phyloP scores from a whole-genome alignment of 2,329 filamentous ascomycete genomes.

The Cryphonectria carpinicola region DNA sequence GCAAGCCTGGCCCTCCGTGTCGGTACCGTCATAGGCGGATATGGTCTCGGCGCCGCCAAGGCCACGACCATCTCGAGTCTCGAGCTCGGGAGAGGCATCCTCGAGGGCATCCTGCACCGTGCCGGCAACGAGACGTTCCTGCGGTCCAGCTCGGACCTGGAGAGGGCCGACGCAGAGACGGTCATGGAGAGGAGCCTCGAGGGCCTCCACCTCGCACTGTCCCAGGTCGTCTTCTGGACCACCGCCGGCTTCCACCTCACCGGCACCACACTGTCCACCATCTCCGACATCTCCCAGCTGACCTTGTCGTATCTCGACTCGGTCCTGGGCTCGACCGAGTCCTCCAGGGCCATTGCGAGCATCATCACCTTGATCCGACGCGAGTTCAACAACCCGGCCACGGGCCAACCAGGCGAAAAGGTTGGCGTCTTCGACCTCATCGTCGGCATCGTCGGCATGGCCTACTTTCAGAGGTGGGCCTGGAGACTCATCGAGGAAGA shows the following conservation, averaged over 20 bases:
- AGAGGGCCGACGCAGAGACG: conserved; percentile 57
- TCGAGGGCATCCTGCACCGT: conserved; percentile 57
- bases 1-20: conserved; percentile 61
- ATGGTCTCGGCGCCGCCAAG: conserved; percentile 56
- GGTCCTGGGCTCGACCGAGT: conserved; percentile 71
- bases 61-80: conserved; percentile 61
- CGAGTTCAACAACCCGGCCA: conserved; percentile 67
- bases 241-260: conserved; percentile 64
- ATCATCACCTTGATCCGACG: conserved; percentile 67
- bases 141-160: conserved; percentile 51
- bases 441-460: conserved; percentile 62
- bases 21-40: conserved; percentile 55
- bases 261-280: conserved; percentile 56
- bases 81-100: conserved; percentile 57
- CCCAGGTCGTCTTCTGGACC: conserved; percentile 63
- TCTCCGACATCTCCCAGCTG: conserved; percentile 61
- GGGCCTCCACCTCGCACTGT: conserved; percentile 60
- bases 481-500: conserved; percentile 56
- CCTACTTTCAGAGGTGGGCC: conserved; percentile 64
- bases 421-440: conserved; percentile 66
- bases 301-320: conserved; percentile 64
- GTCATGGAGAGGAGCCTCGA: conserved; percentile 61
- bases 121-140: conserved; percentile 55
- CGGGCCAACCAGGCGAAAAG: conserved; percentile 60
- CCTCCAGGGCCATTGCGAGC: conserved; percentile 67